Conservation (phyloP, 306 rosid species). For the Vigna unguiculata region DNA sequence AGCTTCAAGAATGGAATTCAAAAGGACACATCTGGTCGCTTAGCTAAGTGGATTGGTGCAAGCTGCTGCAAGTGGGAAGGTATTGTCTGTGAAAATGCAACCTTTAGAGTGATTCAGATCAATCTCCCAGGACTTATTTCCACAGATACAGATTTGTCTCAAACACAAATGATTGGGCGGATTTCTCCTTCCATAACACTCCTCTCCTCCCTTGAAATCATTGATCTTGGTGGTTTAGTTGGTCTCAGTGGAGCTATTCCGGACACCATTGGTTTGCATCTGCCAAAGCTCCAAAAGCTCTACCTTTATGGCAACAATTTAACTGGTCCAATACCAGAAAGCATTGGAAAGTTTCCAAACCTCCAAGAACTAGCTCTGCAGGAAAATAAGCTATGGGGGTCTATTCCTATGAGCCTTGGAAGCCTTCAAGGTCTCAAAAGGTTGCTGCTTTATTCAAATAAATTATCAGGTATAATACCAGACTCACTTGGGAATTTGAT, state of each 20-base stretch:
- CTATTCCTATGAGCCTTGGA: constrained; percentile 53
- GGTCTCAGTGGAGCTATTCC: constrained; percentile 63
- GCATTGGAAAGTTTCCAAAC: constrained; percentile 57
- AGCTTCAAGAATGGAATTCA: constrained; percentile 58
- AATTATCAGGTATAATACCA: constrained; percentile 52
- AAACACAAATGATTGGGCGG: constrained; percentile 58
- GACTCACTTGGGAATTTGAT: constrained; percentile 53
- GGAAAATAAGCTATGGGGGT: constrained; percentile 57
- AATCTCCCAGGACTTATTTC: constrained; percentile 62
- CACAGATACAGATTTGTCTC: constrained; percentile 40
- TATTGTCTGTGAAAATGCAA: constrained; percentile 54
- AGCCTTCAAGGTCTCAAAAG: constrained; percentile 45
- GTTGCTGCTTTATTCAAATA: constrained; percentile 52
- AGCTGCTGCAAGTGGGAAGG: constrained; percentile 69
- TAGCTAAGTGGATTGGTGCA: constrained; percentile 54
- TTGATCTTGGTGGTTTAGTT: constrained; percentile 61
- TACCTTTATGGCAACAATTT: constrained; percentile 57
- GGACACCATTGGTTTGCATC: constrained; percentile 46
- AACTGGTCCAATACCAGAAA: constrained; percentile 60
- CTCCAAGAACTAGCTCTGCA: constrained; percentile 59
- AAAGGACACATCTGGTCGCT: constrained; percentile 59
- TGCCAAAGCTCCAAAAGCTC: constrained; percentile 59
- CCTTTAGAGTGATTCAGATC: constrained; percentile 59
- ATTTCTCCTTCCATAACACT: constrained; percentile 59
- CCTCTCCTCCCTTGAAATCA: constrained; percentile 54